Conservation (phyloP, 2,329 filamentous ascomycete genomes). For the Bertia moriformis region DNA sequence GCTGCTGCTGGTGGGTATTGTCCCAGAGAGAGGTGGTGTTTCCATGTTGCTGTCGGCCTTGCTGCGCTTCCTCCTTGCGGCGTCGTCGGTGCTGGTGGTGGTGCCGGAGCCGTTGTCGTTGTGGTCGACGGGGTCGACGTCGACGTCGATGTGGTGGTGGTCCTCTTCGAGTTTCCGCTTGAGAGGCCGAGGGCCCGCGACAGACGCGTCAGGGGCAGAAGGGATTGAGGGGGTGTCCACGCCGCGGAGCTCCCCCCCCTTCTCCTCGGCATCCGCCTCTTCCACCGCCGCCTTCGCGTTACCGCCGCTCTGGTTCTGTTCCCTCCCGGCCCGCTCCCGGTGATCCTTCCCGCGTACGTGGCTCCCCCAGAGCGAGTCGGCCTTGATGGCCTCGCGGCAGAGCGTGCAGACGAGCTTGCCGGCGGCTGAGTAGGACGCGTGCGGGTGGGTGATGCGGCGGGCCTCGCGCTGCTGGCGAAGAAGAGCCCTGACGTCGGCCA, state of each 20-base stretch:
- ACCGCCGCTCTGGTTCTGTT: constrained; percentile 8
- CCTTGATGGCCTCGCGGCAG: constrained; percentile 50
- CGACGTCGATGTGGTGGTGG: constrained; percentile 13
- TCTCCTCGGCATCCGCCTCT: constrained; percentile 8
- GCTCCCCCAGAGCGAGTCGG: constrained; percentile 52
- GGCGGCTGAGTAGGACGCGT: constrained; percentile 52
- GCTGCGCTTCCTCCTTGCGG: constrained; percentile 28
- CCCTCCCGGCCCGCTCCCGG: constrained; percentile 13
- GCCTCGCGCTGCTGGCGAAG: constrained; percentile 65
- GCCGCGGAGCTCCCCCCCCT: constrained; percentile 5
- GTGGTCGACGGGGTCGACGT: constrained; percentile 8
- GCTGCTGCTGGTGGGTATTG: background rate
- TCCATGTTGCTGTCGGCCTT: constrained; percentile 20
- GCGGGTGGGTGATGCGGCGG: constrained; percentile 57
- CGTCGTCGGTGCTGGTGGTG: constrained; percentile 10
- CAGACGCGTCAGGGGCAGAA: no score
- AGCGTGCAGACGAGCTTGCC: constrained; percentile 55
- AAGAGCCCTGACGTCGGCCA: constrained; percentile 70
- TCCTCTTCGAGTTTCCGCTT: constrained; percentile 14
- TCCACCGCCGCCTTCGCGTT: constrained; percentile 8
- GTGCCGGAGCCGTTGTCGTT: background rate
- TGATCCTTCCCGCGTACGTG: constrained; percentile 37
- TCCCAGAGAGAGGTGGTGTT: constrained; percentile 5
- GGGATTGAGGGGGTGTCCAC: constrained; percentile 6
- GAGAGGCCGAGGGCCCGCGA: constrained; percentile 5